Percentiles rank a stretch among this genome's conserved stretches.
phyloP scores from a whole-genome alignment of 2,329 filamentous ascomycete species.

The Aspergillus sp. region DNA sequence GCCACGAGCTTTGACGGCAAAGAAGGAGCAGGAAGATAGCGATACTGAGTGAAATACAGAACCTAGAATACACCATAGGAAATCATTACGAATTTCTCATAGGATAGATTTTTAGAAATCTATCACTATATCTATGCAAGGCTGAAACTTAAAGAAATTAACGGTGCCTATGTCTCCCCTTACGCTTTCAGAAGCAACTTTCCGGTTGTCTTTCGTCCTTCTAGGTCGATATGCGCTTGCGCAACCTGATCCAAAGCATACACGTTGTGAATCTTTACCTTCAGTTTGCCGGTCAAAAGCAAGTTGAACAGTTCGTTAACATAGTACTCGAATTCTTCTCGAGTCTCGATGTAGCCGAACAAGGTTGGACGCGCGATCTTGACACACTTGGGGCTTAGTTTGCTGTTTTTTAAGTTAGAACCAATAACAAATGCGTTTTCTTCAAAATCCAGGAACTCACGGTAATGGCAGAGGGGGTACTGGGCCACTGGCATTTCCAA shows the following conservation, averaged over 20 bases:
- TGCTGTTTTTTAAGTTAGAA: constrained; percentile 19
- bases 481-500: constrained; percentile 78
- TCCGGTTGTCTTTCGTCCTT: constrained; percentile 78
- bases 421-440: background rate
- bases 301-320: constrained; percentile 70
- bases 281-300: constrained; percentile 67
- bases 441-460: constrained; percentile 49
- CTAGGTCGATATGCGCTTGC: constrained; percentile 73
- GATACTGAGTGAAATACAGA: background rate
- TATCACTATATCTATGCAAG: background rate
- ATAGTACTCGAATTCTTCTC: constrained; percentile 71
- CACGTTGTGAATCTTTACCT: constrained; percentile 71
- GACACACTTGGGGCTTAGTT: constrained; percentile 70
- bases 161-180: background rate
- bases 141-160: no score
- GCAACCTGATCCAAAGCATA: constrained; percentile 74
- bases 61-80: background rate
- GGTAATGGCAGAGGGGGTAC: constrained; percentile 67
- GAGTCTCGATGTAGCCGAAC: constrained; percentile 67
- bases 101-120: background rate
- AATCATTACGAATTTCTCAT: background rate
- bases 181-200: constrained; percentile 74
- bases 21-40: constrained; percentile 10
- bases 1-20: constrained; percentile 39
- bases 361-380: constrained; percentile 74